phyloP scores from a whole-genome alignment of 345 rosid species.

The Citrus inodora region DNA sequence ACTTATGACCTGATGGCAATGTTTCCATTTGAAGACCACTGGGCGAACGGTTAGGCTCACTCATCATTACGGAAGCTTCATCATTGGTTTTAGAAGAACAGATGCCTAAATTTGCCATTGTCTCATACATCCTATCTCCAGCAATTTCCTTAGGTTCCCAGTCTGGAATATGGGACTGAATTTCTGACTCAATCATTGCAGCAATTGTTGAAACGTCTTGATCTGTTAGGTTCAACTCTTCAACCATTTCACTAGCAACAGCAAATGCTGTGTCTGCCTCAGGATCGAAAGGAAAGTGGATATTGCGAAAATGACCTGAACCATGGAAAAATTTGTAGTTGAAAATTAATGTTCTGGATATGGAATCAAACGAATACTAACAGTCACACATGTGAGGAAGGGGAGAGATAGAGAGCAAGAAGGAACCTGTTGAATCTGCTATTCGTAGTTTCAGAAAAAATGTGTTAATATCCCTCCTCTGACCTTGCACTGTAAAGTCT shows the following conservation, averaged over 20 bases:
- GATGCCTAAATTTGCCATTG: constrained; percentile 21
- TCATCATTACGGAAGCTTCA: constrained; percentile 17
- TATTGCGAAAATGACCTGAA: constrained; percentile 77
- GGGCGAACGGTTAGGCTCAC: constrained; percentile 31
- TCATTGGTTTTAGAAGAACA: constrained; percentile 19
- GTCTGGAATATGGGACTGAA: constrained; percentile 61
- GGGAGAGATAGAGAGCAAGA: constrained; percentile 18
- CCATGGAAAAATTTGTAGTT: constrained; percentile 5
- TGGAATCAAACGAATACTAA: background rate
- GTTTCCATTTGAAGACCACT: constrained; percentile 54
- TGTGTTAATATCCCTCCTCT: constrained; percentile 69
- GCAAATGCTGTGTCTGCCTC: constrained; percentile 81
- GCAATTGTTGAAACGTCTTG: constrained; percentile 79
- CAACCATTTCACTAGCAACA: constrained; percentile 96
- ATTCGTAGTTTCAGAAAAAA: constrained; percentile 85
- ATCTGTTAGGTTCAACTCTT: constrained; percentile 83
- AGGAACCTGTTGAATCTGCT: constrained; percentile 76
- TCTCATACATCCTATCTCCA: constrained; percentile 9
- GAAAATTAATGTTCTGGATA: background rate
- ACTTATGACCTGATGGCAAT: constrained; percentile 80
- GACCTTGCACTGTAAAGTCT: constrained; percentile 78
- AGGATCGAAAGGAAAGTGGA: constrained; percentile 91
- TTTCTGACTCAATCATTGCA: constrained; percentile 74
- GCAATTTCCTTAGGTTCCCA: constrained; percentile 51
- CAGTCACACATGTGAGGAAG: background rate